Percentiles rank a stretch among this genome's conserved stretches.
Evolutionary conservation across 352 stramenopile genomes (phyloP).

Genomic region (Salisapilia sapeloensis): DNA sequence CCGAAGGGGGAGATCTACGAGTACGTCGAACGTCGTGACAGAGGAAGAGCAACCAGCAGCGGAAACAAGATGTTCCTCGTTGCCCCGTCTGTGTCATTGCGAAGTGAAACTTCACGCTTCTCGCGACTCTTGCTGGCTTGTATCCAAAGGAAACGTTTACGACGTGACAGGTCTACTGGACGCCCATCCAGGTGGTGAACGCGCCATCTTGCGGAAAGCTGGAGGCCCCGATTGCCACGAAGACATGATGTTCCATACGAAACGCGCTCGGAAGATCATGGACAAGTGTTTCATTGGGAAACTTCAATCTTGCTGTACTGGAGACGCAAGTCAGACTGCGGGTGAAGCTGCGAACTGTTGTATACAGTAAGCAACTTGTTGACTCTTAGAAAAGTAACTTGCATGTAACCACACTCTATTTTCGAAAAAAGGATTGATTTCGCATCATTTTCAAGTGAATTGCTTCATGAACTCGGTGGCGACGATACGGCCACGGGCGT

Average conservation of each 20-base stretch:
- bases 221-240: slow-evolving; percentile 50
- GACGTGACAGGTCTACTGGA: slow-evolving; percentile 69
- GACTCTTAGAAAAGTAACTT: not conserved
- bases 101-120: slow-evolving; percentile 76
- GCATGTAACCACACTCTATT: not conserved
- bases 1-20: too few species aligned
- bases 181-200: slow-evolving; percentile 52
- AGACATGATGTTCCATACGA: slow-evolving; percentile 76
- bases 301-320: slow-evolving; percentile 41
- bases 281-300: slow-evolving; percentile 73
- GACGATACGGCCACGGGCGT: slow-evolving; percentile 85
- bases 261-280: slow-evolving; percentile 51
- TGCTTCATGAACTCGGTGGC: slow-evolving; percentile 92
- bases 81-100: slow-evolving; percentile 60
- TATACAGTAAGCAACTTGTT: slow-evolving; percentile 36
- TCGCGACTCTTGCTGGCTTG: slow-evolving; percentile 89
- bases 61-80: slow-evolving; percentile 38
- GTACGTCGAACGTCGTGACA: too few species aligned
- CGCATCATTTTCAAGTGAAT: slow-evolving; percentile 33
- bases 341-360: slow-evolving; percentile 23
- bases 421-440: not conserved
- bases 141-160: slow-evolving; percentile 79
- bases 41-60: too few species aligned
- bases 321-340: slow-evolving; percentile 14
- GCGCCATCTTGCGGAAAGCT: slow-evolving; percentile 67